Conservation (phyloP, 2,329 filamentous ascomycete species). For the Waltergamsia citrina region DNA sequence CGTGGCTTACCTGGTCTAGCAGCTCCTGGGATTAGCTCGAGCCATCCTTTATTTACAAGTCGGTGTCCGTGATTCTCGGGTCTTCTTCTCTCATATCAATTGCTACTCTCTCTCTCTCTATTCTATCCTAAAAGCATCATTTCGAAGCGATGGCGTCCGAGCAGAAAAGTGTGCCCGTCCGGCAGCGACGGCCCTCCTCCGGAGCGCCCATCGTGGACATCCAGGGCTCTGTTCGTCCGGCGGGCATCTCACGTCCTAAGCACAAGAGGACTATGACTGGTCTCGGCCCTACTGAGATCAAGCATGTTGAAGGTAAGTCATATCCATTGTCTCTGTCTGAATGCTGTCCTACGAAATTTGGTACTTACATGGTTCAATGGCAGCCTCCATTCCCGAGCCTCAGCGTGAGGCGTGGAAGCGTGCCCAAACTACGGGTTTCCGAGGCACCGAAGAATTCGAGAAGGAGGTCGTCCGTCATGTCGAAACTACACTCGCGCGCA, state of each 20-base stretch:
- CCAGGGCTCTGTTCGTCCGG: constrained; percentile 75
- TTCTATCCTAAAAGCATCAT: background rate
- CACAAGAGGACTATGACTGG: constrained; percentile 96
- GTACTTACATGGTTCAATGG: background rate
- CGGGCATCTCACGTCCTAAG: constrained; percentile 79
- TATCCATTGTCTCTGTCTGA: background rate
- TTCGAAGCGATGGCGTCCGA: constrained; percentile 20
- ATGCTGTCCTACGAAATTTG: background rate
- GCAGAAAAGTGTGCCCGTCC: constrained; percentile 23
- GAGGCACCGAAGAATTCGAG: constrained; percentile 74
- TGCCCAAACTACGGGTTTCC: constrained; percentile 58
- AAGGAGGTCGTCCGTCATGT: constrained; percentile 86
- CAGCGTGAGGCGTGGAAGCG: constrained; percentile 73
- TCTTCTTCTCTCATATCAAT: background rate
- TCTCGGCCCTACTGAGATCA: constrained; percentile 85
- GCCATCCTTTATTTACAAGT: no score
- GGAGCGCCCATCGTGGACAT: constrained; percentile 81
- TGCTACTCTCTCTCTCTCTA: background rate
- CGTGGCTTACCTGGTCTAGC: no score
- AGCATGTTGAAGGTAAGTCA: constrained; percentile 71
- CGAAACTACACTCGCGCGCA: constrained; percentile 90
- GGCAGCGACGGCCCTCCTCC: constrained; percentile 74
- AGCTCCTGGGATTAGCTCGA: no score
- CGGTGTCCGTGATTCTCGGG: no score
- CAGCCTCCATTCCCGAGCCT: constrained; percentile 75